Percentiles rank a stretch among this genome's conserved stretches.
Conservation (phyloP, 169 alveolate species). For the Eimeria sp. region DNA sequence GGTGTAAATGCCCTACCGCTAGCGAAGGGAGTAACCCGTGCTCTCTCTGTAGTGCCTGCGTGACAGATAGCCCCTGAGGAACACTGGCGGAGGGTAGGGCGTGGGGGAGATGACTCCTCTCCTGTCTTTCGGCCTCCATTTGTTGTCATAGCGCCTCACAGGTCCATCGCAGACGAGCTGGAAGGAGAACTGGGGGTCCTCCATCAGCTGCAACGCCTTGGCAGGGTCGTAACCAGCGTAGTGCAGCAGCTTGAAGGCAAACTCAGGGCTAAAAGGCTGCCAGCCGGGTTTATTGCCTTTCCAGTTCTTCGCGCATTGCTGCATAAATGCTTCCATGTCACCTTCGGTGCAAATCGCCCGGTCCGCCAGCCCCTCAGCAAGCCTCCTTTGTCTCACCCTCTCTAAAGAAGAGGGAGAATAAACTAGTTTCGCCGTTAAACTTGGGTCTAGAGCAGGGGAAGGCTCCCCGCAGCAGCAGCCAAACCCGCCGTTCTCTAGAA, state of each 20-base stretch:
- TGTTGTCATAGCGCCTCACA: slow-evolving; percentile 91
- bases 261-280: slow-evolving; percentile 95
- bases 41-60: slow-evolving; percentile 80
- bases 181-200: slow-evolving; percentile 91
- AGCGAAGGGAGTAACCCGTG: slow-evolving; percentile 78
- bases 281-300: slow-evolving; percentile 91
- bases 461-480: slow-evolving; percentile 68
- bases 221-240: slow-evolving; percentile 93
- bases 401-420: slow-evolving; percentile 92
- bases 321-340: slow-evolving; percentile 91
- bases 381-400: slow-evolving; percentile 87
- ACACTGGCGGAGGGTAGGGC: slow-evolving; percentile 83
- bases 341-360: slow-evolving; percentile 90
- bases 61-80: slow-evolving; percentile 71
- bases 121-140: slow-evolving; percentile 93
- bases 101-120: slow-evolving; percentile 90
- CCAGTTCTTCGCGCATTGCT: slow-evolving; percentile 92
- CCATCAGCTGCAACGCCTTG: slow-evolving; percentile 90
- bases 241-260: slow-evolving; percentile 92
- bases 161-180: slow-evolving; percentile 93
- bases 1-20: neutral
- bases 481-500: slow-evolving; percentile 84
- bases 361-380: slow-evolving; percentile 89
- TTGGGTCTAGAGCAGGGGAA: slow-evolving; percentile 76
- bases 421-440: slow-evolving; percentile 88